phyloP scores from a whole-genome alignment of 2,329 filamentous ascomycete species.

The Penicillium fuscoglaucum region DNA sequence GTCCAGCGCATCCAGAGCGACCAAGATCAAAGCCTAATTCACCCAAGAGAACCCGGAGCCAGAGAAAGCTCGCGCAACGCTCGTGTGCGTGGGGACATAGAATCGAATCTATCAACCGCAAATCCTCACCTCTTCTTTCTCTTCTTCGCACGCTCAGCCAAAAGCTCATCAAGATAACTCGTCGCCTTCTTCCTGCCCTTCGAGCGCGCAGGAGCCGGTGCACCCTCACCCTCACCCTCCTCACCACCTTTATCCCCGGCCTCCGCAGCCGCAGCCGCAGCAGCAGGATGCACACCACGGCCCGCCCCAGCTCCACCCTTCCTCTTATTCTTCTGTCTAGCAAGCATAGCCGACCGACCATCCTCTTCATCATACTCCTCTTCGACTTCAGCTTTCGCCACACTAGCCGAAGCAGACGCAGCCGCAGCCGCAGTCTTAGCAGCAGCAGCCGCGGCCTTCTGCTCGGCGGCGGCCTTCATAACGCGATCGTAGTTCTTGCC shows the following conservation, averaged over 20 bases:
- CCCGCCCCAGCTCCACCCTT: slow-evolving; percentile 6
- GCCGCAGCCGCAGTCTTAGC: slow-evolving; percentile 32
- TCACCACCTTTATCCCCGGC: slow-evolving; percentile 3
- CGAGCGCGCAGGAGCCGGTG: slow-evolving; percentile 12
- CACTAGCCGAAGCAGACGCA: slow-evolving; percentile 1
- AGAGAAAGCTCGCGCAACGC: not conserved
- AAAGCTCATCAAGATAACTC: slow-evolving; percentile 58
- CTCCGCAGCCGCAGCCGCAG: not conserved
- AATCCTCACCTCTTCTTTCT: slow-evolving; percentile 45
- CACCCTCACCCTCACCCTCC: slow-evolving; percentile 7
- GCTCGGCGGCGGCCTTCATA: slow-evolving; percentile 36
- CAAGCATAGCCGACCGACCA: slow-evolving; percentile 44
- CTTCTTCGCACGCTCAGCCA: slow-evolving; percentile 51
- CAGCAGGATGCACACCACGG: slow-evolving; percentile 5
- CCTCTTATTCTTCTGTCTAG: slow-evolving; percentile 28
- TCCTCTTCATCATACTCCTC: slow-evolving; percentile 44
- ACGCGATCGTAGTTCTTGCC: slow-evolving; percentile 44
- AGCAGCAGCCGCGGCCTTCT: slow-evolving; percentile 18
- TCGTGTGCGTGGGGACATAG: not conserved
- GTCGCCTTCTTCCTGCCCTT: slow-evolving; percentile 43
- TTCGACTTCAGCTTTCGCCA: slow-evolving; percentile 12
- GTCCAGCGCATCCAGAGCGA: not conserved
- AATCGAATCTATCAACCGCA: not conserved
- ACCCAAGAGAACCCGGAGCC: not conserved
- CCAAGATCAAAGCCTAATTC: not conserved